Evolutionary conservation across 768 basidiomycete genomes (phyloP).

Genomic region (Termitomyces sp.): DNA sequence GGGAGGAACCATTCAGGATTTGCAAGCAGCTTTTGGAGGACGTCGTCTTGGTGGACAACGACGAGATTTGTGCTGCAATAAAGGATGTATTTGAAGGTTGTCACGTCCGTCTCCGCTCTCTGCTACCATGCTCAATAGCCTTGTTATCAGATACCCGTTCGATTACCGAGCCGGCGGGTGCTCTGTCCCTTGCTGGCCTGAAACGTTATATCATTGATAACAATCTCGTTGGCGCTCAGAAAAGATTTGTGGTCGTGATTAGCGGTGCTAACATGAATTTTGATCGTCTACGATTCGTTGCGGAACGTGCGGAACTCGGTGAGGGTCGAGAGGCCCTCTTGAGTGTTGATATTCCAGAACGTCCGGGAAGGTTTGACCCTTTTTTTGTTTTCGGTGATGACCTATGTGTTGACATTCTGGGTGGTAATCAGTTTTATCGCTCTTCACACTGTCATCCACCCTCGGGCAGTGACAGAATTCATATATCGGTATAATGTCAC

Average conservation of each 20-base stretch:
- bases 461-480: conserved; percentile 93
- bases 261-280: conserved; percentile 99
- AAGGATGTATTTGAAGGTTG: conserved; percentile 98
- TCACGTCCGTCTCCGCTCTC: not conserved
- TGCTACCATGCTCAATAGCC: not conserved
- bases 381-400: not conserved
- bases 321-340: conserved; percentile 92
- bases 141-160: conserved; percentile 77
- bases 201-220: conserved; percentile 84
- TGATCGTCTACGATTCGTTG: conserved; percentile 93
- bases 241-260: conserved; percentile 86
- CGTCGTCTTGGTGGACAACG: conserved; percentile 83
- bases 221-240: conserved; percentile 74
- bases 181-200: conserved; percentile 85
- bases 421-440: conserved; percentile 67
- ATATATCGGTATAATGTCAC: conserved; percentile 82
- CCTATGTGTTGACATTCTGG: not conserved
- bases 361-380: conserved; percentile 72
- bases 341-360: conserved; percentile 92
- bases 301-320: conserved; percentile 95
- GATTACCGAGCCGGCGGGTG: conserved; percentile 94
- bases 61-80: conserved; percentile 97
- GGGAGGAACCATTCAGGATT: conserved; percentile 90
- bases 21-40: conserved; percentile 82
- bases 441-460: conserved; percentile 83